Base-by-base conservation (phyloP, 192 early-diverging fungal genomes). In the Coemansia sp. region DNA sequence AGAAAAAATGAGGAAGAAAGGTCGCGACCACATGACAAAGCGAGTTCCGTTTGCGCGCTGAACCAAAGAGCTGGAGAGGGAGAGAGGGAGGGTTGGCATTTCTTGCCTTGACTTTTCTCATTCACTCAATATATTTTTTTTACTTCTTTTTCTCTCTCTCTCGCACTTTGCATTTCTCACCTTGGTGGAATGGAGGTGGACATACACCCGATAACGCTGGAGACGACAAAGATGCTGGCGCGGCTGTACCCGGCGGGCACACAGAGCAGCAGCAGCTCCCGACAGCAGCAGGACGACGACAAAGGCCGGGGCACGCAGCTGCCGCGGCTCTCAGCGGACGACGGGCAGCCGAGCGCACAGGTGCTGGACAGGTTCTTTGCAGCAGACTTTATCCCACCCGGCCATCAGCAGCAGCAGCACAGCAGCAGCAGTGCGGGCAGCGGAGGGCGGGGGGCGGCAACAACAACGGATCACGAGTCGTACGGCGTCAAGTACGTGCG, bases 331-430 rank as follows among this genome's bases (percentile, higher is more conserved):
- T 15, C 56, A 14, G 56, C 56, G 10, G 36, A 58, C 56, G 56
- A 35, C 56, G 36, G 46, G 11, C 37, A 25, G 14, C 38, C 25
- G 22, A 15, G 36, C 9, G 65, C n/a, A 1, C 39, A 59, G 1
- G 59, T 79, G 6, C 60, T 82, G 43, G 79, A 82, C 35, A 66
- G 46, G 4, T 82, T 82, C 32, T 82, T 76, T 12, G 79, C 79
- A 11, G 79, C 79, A 19, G 79, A 82, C 67, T 82, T 82, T 64
- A 65, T 82, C n/a, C 70, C 68, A 53, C 47, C 43, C 53, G 36
- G 42, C 42, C 19, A 41, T 8, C 17, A 10, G 41, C 15, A 42
- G 56, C 56, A 59, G 56, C 25, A 53, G 41, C 25, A 40, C 22
- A 14, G 58, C 24, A 37, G 20, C 46, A 51, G 62, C 62, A 45